Conservation (phyloP, 106 monocot species). For the Dendrobium chrysotoxum region DNA sequence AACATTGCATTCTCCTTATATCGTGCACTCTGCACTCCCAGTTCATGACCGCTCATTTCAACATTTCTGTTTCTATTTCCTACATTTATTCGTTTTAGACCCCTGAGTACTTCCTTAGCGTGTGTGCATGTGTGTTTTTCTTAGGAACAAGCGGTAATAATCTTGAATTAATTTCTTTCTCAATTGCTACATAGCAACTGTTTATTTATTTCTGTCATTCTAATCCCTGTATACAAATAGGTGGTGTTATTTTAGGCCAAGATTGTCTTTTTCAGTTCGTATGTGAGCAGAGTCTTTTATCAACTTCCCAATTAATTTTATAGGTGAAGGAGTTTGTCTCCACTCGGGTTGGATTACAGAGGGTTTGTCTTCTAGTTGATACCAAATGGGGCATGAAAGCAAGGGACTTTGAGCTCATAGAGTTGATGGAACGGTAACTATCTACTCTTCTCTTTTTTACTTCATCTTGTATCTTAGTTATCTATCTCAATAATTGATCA, state of each 20-base stretch:
- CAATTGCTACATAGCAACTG: too few relatives aligned
- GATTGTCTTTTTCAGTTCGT: background rate
- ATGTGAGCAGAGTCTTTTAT: background rate
- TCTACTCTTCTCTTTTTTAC: background rate
- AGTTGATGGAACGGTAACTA: constrained; percentile 88
- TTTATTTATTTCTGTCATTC: too few relatives aligned
- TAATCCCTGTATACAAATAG: too few relatives aligned
- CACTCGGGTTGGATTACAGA: constrained; percentile 65
- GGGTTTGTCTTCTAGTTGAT: constrained; percentile 92
- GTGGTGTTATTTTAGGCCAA: background rate
- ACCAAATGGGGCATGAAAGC: constrained; percentile 99
- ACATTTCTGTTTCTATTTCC: background rate
- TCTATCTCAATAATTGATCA: background rate
- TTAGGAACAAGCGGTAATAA: too few relatives aligned
- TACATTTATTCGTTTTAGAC: background rate
- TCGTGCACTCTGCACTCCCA: too few relatives aligned
- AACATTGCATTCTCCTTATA: constrained; percentile 1
- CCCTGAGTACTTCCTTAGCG: background rate
- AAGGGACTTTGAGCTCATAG: constrained; percentile 85
- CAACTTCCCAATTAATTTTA: background rate
- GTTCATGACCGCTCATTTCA: background rate
- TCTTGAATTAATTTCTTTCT: too few relatives aligned
- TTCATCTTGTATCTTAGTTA: background rate
- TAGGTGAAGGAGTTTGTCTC: constrained; percentile 99
- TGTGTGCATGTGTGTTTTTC: background rate